Base-by-base conservation (phyloP, 441 rosid genomes). In the Flueggea neowawraea region DNA sequence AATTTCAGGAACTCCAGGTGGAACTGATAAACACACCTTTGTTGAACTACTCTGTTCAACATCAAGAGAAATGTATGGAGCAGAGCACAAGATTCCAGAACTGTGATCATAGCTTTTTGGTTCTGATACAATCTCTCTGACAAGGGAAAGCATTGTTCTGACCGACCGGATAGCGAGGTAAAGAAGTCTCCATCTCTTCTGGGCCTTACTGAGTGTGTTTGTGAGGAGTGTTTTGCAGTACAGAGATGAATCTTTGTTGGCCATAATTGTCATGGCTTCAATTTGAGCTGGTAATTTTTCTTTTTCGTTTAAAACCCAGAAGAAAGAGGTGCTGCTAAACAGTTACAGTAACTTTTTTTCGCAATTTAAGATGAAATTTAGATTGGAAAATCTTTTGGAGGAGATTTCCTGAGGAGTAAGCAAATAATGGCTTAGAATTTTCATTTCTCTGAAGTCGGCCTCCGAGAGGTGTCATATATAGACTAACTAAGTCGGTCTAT, bases 161-260 rank as follows among this genome's bases (percentile, higher is more conserved):
- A 61, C 61, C 16, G 90, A 80, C 57, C 74, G 78, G 63, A 86
- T 84, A 6, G 82, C 71, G 15, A 76, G 54, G 13, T 73, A 84
- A 28, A 87, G 89, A 47, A 82, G 62, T 36, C 93, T 86, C 93
- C 90, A 86, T 60, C 93, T 73, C 80, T 77, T 78, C 17, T 82
- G 82, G 13, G 93, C 82, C 66, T 69, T 75, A 72, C 16, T 84
- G 57, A 82, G 67, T 60, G 78, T 73, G 58, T 47, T 45, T 69
- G 73, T 56, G 41, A 86, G 66, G 52, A 80, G 68, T 28, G 73
- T 45, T 58, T 54, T 15, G 68, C 72, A 73, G 63, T 71, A 66
- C 57, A 50, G 43, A 32, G 54, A 66, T 12, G 73, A 68, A 48
- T 57, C 55, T 70, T 73, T 67, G 65, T 28, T 66, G 28, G 28